These are phyloP conservation scores for Anthracocystis panici-leucophaei DNA, from an alignment of 1,284 basidiomycete genomes.

Conservation along the genomic window DNA sequence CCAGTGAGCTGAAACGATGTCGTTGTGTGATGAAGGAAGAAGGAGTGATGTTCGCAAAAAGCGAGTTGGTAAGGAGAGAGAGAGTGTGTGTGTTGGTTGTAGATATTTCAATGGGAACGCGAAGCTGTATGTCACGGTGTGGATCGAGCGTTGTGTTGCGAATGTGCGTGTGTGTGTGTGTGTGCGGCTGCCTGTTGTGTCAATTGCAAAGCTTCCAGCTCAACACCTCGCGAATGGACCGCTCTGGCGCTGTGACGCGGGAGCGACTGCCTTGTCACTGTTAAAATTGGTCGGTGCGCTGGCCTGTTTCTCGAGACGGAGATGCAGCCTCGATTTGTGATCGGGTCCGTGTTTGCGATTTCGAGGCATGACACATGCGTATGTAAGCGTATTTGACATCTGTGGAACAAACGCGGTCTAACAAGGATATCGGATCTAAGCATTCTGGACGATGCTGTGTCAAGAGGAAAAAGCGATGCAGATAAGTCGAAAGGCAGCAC, in stretches of 20 bases:
- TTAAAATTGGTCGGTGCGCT: constrained; percentile 44
- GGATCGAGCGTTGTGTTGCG: constrained; percentile 11
- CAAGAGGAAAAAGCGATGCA: background rate
- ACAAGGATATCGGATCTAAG: too few species aligned
- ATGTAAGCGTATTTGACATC: constrained; percentile 6
- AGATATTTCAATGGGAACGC: constrained; percentile 6
- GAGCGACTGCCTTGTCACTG: constrained; percentile 5
- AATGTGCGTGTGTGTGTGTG: constrained; percentile 11
- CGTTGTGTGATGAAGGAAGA: constrained; percentile 7
- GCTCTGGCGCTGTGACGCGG: constrained; percentile 15
- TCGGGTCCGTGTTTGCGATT: constrained; percentile 11
- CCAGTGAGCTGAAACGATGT: constrained; percentile 11
- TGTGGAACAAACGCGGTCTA: background rate
- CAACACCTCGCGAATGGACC: constrained; percentile 22
- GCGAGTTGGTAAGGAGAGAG: background rate
- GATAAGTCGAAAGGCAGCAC: too few species aligned
- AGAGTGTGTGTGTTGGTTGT: constrained; percentile 1
- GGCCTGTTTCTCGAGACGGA: constrained; percentile 7
- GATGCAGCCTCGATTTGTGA: constrained; percentile 20
- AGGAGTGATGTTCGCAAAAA: background rate
- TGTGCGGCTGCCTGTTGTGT: constrained; percentile 5
- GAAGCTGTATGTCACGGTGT: constrained; percentile 18
- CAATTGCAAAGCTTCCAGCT: constrained; percentile 39
- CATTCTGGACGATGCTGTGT: constrained; percentile 19
- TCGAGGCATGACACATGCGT: constrained; percentile 11